Evolutionary conservation across 2,329 filamentous ascomycete genomes (phyloP).

Genomic region (Coleophoma cylindrospora): DNA sequence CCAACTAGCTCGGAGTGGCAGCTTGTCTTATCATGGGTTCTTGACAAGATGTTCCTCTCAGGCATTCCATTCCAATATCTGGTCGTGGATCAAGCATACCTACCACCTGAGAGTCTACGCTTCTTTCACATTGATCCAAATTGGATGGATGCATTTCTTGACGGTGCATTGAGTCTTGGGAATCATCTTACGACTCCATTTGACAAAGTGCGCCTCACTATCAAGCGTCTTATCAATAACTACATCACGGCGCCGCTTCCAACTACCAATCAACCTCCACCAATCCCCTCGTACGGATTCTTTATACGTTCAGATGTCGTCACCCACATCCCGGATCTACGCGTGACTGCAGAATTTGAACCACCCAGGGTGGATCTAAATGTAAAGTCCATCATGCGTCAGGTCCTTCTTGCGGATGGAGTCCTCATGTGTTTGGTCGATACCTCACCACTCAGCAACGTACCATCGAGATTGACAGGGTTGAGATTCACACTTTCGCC

Average conservation of each 20-base stretch:
- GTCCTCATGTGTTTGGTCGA: too few relatives aligned
- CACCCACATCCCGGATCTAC: too few relatives aligned
- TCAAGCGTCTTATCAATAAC: conserved; percentile 28
- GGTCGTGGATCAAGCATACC: conserved; percentile 28
- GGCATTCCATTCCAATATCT: conserved; percentile 36
- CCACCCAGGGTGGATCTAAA: too few relatives aligned
- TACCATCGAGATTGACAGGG: too few relatives aligned
- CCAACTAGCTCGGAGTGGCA: conserved; percentile 30
- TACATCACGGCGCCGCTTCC: conserved; percentile 19
- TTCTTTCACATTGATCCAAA: conserved; percentile 40
- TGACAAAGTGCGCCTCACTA: conserved; percentile 20
- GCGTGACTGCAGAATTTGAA: too few relatives aligned
- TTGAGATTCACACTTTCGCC: too few relatives aligned
- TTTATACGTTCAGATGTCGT: conserved; percentile 26
- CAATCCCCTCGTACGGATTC: conserved; percentile 34
- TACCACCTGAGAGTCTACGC: conserved; percentile 32
- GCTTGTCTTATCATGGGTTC: conserved; percentile 29
- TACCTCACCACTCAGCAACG: too few relatives aligned
- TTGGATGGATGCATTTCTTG: conserved; percentile 37
- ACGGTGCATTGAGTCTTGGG: conserved; percentile 36
- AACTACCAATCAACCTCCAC: conserved; percentile 15
- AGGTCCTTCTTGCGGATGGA: too few relatives aligned
- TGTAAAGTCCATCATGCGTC: too few relatives aligned
- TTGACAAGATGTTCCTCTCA: conserved; percentile 31
- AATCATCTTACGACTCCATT: conserved; percentile 31